These are phyloP conservation scores for Entonaema liquescens DNA, from an alignment of 495 filamentous ascomycete genomes.

Conservation along the genomic window DNA sequence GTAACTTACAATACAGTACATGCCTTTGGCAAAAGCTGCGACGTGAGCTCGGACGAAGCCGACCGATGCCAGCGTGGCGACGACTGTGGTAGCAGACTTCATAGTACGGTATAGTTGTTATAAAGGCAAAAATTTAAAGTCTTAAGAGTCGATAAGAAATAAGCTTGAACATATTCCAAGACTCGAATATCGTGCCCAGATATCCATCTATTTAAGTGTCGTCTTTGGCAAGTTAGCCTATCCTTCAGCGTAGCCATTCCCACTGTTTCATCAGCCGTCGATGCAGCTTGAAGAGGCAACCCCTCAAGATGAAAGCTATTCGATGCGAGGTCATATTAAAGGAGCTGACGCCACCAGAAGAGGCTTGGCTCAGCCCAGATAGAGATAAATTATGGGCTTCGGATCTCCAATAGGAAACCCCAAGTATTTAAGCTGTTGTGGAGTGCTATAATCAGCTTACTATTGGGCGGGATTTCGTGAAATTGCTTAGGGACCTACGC, in stretches of 20 bases:
- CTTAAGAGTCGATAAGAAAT: no score
- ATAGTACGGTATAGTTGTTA: background rate
- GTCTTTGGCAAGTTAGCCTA: background rate
- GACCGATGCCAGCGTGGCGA: slow-evolving; percentile 40
- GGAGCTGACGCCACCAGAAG: slow-evolving; percentile 21
- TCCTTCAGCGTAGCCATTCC: background rate
- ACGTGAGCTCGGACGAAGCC: slow-evolving; percentile 49
- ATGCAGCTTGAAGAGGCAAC: background rate
- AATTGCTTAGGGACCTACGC: background rate
- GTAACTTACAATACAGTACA: slow-evolving; percentile 54
- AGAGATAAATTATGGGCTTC: background rate
- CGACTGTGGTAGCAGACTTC: slow-evolving; percentile 13
- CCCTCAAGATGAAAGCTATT: background rate
- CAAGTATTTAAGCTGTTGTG: background rate
- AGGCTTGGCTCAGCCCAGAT: slow-evolving; percentile 3
- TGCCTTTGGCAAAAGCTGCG: slow-evolving; percentile 57
- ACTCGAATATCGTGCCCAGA: background rate
- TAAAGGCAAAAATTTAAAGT: no score
- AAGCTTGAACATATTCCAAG: background rate
- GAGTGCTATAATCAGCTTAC: background rate
- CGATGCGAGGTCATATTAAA: slow-evolving; percentile 8
- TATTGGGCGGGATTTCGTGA: background rate
- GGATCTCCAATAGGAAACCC: background rate
- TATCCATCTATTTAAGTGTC: background rate
- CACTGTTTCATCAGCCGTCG: background rate